Base-by-base conservation (phyloP, 805 yeast genomes). In the Cyberlindnera americana region DNA sequence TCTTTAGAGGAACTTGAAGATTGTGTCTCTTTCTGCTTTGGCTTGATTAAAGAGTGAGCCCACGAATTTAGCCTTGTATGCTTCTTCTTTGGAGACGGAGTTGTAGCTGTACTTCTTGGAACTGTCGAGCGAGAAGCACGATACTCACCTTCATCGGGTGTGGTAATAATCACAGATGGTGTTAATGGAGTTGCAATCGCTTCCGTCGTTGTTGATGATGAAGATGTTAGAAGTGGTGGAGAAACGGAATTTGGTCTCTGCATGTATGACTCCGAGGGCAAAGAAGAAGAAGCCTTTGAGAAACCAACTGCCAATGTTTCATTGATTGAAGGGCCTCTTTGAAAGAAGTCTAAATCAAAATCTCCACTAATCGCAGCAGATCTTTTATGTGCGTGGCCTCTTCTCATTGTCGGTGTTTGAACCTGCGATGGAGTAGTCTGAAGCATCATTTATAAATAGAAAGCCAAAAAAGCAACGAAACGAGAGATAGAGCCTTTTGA, bases 291-390 rank as follows among this genome's bases (percentile, higher is more conserved):
- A 12, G 45, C 46, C 5, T 27, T 31, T 16, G 48, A 9, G n/a
- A 5, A 19, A 13, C 8, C 34, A 12, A 43, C 39, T 12, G 36
- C 33, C 3, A 48, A 30, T 14, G 44, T 37, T 18, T 49, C 46
- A 18, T 38, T 39, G 29, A 52, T 46, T 6, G 56, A 50, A 1
- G 52, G 51, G 15, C 50, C 45, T 29, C 33, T 47, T 13, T 43
- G 48, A 36, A 56, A 56, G 31, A 48, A 50, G 6, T 52, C 56
- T 29, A 48, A 34, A 24, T 84, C 93, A 56, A 86, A 83, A 57
- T 88, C 95, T 4, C 93, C 93, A 8, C 93, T 83, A 6, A 88
- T 81, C 0, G 95, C 95, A 17, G 91, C 89, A 0, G 95, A 87
- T 37, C 96, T 67, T 53, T 86, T 76, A 54, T 88, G 96, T 32